These are phyloP conservation scores for Coniochaeta sp. DNA, from an alignment of 2,329 filamentous ascomycete genomes.

Conservation along the genomic window DNA sequence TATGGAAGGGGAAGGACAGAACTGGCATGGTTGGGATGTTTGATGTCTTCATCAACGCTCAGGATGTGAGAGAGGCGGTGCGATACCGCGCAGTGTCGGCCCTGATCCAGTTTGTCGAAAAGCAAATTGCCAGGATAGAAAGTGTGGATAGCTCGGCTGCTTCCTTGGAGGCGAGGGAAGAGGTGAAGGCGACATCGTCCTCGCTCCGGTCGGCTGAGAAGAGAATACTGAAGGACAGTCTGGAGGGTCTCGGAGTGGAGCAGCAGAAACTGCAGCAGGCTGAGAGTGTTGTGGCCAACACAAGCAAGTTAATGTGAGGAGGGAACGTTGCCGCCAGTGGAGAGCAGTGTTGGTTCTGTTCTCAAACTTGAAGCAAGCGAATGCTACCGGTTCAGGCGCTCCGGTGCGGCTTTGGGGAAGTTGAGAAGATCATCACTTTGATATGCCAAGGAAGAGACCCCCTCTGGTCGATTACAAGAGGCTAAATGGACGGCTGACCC, in stretches of 20 bases:
- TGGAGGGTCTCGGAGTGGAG: not conserved
- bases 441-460: not conserved
- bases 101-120: not conserved
- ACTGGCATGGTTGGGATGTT: not conserved
- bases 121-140: not conserved
- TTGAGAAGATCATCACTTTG: not conserved
- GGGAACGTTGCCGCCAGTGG: not conserved
- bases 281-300: not conserved
- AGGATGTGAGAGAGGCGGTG: not conserved
- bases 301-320: not conserved
- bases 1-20: not conserved
- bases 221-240: not conserved
- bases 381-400: not conserved
- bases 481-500: conserved; percentile 7
- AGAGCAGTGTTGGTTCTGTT: not conserved
- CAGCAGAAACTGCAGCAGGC: not conserved
- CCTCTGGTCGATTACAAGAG: not conserved
- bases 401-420: too few relatives aligned
- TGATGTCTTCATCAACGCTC: not conserved
- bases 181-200: not conserved
- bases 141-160: not conserved
- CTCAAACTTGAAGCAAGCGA: too few relatives aligned
- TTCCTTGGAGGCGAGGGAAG: not conserved
- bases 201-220: not conserved
- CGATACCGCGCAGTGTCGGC: not conserved